Base-by-base conservation (phyloP, 2,329 filamentous ascomycete genomes). In the Botrytis hyacinthi region DNA sequence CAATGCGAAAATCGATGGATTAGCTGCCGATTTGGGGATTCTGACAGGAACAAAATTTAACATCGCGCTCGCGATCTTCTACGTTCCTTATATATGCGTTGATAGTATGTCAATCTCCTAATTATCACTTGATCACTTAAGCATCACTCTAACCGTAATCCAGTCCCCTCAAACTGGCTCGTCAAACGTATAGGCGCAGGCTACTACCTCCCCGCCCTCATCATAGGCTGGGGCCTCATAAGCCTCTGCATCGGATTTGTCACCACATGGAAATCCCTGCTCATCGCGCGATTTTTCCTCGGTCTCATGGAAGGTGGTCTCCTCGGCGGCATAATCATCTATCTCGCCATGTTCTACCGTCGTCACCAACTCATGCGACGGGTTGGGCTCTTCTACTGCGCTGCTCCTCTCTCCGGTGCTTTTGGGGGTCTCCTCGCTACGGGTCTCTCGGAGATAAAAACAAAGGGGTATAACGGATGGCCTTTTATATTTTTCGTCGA, bases 341-440 rank as follows among this genome's bases (percentile, higher is more conserved):
- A 90, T 76, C 82, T 91, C 42, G 89, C 87, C 40, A 89, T 89
- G 82, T 90, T 90, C 80, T 90, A 87, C 79, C 86, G 84, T 76
- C 81, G 87, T 51, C 82, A 88, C 44, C 95, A 98, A 81, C 84
- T 97, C 48, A 94, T 94, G 1, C 92, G 95, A 76, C 87, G 94
- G 57, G 95, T 92, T 0, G 94, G 93, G 32, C 86, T 97, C 1
- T 97, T 97, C 82, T 91, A 97, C 74, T 94, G 93, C 78, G 94
- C 95, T 77, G 93, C 94, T 0, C 88, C 88, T 4, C 85, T 97
- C 10, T 93, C 94, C 1, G 95, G 93, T 61, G 91, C 90, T 1
- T 94, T 97, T 79, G 93, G 93, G 0, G 93, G 93, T 92, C 40
- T 93, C 88, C 74, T 84, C 87, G 71, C 80, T 0, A 89, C 87